Conservation (phyloP, 2,329 filamentous ascomycete species). For the Tolypocladium capitatum region DNA sequence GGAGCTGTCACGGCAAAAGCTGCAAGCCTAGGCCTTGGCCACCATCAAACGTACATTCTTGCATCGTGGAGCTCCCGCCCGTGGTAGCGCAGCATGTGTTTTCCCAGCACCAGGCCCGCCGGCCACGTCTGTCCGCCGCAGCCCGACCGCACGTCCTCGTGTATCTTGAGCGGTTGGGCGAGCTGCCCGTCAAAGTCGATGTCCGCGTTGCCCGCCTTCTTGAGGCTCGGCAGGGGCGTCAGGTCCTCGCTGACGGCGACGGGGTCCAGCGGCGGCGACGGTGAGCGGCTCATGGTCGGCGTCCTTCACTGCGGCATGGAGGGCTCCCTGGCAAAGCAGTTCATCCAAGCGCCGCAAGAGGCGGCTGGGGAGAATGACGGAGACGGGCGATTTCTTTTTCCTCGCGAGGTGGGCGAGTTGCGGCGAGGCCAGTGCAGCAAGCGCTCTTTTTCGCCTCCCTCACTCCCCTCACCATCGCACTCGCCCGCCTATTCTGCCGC, state of each 20-base stretch:
- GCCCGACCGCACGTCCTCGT: slow-evolving; percentile 75
- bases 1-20: slow-evolving; percentile 1
- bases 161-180: slow-evolving; percentile 54
- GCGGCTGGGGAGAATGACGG: neutral
- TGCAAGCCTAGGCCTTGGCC: slow-evolving; percentile 4
- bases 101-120: slow-evolving; percentile 75
- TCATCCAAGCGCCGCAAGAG: neutral
- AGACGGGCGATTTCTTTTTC: neutral
- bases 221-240: slow-evolving; percentile 46
- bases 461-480: too few relatives aligned
- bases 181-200: slow-evolving; percentile 65
- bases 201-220: slow-evolving; percentile 35
- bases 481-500: neutral
- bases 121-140: slow-evolving; percentile 95
- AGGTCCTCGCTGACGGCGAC: slow-evolving; percentile 40
- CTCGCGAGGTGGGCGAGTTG: too few relatives aligned
- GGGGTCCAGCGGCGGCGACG: slow-evolving; percentile 37
- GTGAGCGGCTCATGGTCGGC: slow-evolving; percentile 16
- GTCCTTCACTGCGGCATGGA: neutral
- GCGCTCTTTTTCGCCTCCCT: neutral
- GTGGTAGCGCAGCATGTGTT: slow-evolving; percentile 71
- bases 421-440: too few relatives aligned
- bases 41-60: slow-evolving; percentile 50
- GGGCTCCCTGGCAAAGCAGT: neutral
- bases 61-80: slow-evolving; percentile 47